Evolutionary conservation across 208 protist species (phyloP).

Genomic region (Leishmania lainsoni): DNA sequence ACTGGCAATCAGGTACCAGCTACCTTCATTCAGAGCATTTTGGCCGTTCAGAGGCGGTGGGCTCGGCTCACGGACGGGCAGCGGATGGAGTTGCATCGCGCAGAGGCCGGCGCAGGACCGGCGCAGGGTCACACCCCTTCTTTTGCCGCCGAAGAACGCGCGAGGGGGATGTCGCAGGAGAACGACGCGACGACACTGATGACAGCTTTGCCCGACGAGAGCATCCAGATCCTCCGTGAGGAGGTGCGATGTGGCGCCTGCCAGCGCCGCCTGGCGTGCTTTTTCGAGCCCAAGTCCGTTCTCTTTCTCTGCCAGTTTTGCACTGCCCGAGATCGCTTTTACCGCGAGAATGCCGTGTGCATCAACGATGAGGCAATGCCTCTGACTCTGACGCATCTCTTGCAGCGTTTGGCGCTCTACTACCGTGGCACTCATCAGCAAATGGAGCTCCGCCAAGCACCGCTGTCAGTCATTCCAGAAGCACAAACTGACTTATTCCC

Average conservation of each 20-base stretch:
- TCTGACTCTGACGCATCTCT: conserved; percentile 44
- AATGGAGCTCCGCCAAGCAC: conserved; percentile 46
- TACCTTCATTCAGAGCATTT: conserved; percentile 30
- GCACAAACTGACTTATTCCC: conserved; percentile 44
- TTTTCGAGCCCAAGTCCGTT: conserved; percentile 64
- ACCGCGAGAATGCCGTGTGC: conserved; percentile 79
- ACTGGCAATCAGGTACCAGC: conserved; percentile 23
- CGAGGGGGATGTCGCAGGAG: conserved; percentile 1
- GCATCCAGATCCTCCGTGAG: conserved; percentile 49
- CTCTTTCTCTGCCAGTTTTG: conserved; percentile 84
- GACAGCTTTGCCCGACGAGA: conserved; percentile 42
- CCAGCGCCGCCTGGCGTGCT: conserved; percentile 52
- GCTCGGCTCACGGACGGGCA: conserved; percentile 16
- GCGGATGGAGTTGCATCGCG: background rate
- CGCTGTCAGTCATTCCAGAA: conserved; percentile 34
- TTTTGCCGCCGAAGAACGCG: conserved; percentile 1
- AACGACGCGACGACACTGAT: background rate
- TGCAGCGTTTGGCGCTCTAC: conserved; percentile 46
- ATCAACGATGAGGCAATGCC: conserved; percentile 84
- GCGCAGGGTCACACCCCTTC: background rate
- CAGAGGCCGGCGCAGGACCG: background rate
- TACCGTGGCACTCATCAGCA: conserved; percentile 45
- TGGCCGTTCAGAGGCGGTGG: conserved; percentile 26
- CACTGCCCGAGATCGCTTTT: conserved; percentile 77
- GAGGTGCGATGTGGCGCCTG: conserved; percentile 68